A percentile compares a stretch with the other conserved stretches of the same genome.
Evolutionary conservation across 2,329 filamentous ascomycete species (phyloP).

Genomic region (Hirsutella minnesotensis): DNA sequence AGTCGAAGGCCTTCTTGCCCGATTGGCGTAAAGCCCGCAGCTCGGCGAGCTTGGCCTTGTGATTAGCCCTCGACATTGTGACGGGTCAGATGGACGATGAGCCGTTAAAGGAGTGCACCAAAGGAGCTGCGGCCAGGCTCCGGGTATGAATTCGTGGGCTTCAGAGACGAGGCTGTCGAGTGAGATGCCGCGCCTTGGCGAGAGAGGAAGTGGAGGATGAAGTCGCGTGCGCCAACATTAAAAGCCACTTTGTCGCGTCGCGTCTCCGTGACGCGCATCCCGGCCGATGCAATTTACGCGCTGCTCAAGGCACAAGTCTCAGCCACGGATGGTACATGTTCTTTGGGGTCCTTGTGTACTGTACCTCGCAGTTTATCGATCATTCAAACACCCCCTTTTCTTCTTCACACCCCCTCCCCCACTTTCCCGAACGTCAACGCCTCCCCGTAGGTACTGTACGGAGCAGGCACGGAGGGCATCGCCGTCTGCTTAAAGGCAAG

Average conservation of each 20-base stretch:
- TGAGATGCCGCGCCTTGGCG: neutral
- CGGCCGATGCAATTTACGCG: neutral
- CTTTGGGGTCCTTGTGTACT: too few relatives aligned
- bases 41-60: slow-evolving; percentile 55
- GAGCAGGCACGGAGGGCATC: too few relatives aligned
- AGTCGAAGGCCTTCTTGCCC: slow-evolving; percentile 82
- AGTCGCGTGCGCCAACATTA: neutral
- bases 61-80: slow-evolving; percentile 26
- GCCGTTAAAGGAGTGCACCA: too few relatives aligned
- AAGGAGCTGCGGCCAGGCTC: neutral
- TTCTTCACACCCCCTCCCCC: too few relatives aligned
- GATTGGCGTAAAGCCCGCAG: slow-evolving; percentile 73
- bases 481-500: too few relatives aligned
- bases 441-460: too few relatives aligned
- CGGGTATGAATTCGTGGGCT: neutral
- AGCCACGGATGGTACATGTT: too few relatives aligned
- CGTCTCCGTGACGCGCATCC: neutral
- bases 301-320: neutral
- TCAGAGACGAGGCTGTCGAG: neutral
- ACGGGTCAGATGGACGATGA: slow-evolving; percentile 5
- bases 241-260: neutral
- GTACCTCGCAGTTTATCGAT: too few relatives aligned
- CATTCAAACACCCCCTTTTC: too few relatives aligned
- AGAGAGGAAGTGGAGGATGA: neutral
- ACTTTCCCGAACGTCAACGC: too few relatives aligned